Conservation (phyloP, 495 filamentous ascomycete species). For the Daldinia caldariorum region DNA sequence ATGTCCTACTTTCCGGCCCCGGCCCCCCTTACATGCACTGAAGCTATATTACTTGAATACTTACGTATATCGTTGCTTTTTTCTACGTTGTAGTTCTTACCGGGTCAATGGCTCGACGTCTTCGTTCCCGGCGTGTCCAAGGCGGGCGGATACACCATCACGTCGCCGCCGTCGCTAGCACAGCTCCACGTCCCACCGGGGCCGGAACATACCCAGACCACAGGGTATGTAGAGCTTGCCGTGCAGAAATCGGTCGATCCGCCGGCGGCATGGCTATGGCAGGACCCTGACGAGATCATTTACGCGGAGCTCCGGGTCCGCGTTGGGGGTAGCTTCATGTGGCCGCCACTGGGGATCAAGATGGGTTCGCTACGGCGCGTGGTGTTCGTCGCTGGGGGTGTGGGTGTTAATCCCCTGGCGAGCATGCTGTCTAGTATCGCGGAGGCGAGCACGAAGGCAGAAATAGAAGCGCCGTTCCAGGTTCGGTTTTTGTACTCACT, state of each 20-base stretch:
- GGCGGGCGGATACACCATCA: slow-evolving; percentile 88
- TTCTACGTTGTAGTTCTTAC: slow-evolving; percentile 65
- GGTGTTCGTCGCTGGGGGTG: slow-evolving; percentile 82
- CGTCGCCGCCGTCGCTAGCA: slow-evolving; percentile 68
- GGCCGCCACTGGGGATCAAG: slow-evolving; percentile 67
- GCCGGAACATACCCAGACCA: too few species aligned
- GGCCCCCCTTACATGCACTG: not conserved
- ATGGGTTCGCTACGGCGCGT: slow-evolving; percentile 59
- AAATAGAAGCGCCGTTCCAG: slow-evolving; percentile 25
- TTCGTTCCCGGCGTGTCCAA: slow-evolving; percentile 71
- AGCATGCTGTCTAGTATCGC: slow-evolving; percentile 57
- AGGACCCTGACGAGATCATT: slow-evolving; percentile 61
- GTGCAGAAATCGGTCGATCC: slow-evolving; percentile 72
- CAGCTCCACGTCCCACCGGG: slow-evolving; percentile 45
- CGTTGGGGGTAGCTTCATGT: slow-evolving; percentile 83
- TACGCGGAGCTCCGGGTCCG: slow-evolving; percentile 68
- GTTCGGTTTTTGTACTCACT: slow-evolving; percentile 55
- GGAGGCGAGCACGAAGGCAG: slow-evolving; percentile 24
- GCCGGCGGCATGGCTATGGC: slow-evolving; percentile 81
- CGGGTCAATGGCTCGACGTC: slow-evolving; percentile 93
- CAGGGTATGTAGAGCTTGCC: slow-evolving; percentile 74
- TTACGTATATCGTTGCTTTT: not conserved
- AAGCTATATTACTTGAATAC: not conserved
- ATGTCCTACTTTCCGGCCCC: not conserved
- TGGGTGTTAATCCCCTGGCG: slow-evolving; percentile 79